These are phyloP conservation scores for Camillea tinctor DNA, from an alignment of 2,329 filamentous ascomycete species.

Conservation along the genomic window DNA sequence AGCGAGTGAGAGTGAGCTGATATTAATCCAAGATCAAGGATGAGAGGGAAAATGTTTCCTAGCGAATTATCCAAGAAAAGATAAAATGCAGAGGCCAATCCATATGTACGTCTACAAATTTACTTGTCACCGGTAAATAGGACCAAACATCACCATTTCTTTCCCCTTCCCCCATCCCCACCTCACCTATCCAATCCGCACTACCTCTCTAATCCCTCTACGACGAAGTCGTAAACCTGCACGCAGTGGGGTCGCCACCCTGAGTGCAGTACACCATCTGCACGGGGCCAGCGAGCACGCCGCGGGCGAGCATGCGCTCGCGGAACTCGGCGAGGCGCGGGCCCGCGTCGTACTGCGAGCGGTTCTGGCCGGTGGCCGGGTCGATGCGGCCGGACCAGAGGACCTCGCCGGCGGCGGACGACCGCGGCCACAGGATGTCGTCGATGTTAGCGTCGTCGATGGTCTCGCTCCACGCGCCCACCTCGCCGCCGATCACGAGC, in stretches of 20 bases:
- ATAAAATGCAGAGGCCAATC: too few relatives aligned
- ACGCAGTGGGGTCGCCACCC: constrained; percentile 50
- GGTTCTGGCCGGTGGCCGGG: constrained; percentile 58
- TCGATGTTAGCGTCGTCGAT: constrained; percentile 74
- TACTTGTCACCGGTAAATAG: too few relatives aligned
- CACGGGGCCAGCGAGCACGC: constrained; percentile 62
- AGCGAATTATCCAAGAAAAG: too few relatives aligned
- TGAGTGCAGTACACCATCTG: constrained; percentile 74
- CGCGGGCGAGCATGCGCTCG: constrained; percentile 69
- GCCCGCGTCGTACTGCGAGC: constrained; percentile 67
- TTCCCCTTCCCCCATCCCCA: too few relatives aligned
- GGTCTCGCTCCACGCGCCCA: constrained; percentile 80
- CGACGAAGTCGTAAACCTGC: constrained; percentile 25
- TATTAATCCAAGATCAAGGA: too few relatives aligned
- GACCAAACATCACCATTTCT: too few relatives aligned
- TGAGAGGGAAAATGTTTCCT: too few relatives aligned
- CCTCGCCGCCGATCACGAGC: constrained; percentile 77
- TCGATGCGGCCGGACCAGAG: constrained; percentile 76
- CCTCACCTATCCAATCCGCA: background rate
- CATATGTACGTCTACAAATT: too few relatives aligned
- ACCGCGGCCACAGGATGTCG: constrained; percentile 74
- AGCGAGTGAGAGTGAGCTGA: too few relatives aligned
- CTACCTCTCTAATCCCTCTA: background rate
- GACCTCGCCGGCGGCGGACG: constrained; percentile 71
- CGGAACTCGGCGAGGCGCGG: constrained; percentile 73